These are phyloP conservation scores for Dichomitus squalens DNA, from an alignment of 1,284 basidiomycete genomes.

Conservation along the genomic window DNA sequence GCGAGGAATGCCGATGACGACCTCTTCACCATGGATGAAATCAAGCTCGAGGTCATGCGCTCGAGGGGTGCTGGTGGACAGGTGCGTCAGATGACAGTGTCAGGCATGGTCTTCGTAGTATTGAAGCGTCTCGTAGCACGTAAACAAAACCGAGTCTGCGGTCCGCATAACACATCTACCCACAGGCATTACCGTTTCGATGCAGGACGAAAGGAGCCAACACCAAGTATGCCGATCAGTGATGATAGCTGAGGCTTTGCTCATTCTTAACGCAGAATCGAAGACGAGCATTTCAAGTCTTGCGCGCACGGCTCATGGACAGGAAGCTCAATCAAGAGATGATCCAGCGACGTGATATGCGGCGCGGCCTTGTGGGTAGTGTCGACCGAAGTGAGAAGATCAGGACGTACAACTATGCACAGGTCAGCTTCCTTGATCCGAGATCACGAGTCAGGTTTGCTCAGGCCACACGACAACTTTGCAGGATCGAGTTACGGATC, in stretches of 20 bases:
- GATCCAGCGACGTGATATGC: conserved; percentile 66
- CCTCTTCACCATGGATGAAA: conserved; percentile 83
- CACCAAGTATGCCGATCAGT: conserved; percentile 67
- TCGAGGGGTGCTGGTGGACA: conserved; percentile 96
- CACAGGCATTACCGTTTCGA: conserved; percentile 93
- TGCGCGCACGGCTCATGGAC: conserved; percentile 83
- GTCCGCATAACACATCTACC: conserved; percentile 95
- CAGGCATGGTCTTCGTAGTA: not conserved
- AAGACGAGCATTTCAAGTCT: conserved; percentile 85
- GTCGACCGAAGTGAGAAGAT: conserved; percentile 91
- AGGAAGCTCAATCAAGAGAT: conserved; percentile 73
- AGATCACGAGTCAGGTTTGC: too few species aligned
- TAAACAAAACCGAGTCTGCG: conserved; percentile 98
- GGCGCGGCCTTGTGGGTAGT: conserved; percentile 75
- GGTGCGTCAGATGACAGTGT: conserved; percentile 40
- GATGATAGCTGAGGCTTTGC: not conserved
- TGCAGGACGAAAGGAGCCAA: conserved; percentile 98
- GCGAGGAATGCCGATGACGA: conserved; percentile 45
- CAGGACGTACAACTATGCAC: conserved; percentile 90
- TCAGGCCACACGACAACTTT: not conserved
- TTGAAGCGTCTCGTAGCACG: conserved; percentile 62
- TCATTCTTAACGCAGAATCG: conserved; percentile 63
- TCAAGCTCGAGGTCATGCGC: conserved; percentile 93
- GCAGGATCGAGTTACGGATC: conserved; percentile 91
- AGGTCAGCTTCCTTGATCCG: conserved; percentile 46